Conservation (phyloP, 2,329 filamentous ascomycete genomes). For the Penicillium sp. region DNA sequence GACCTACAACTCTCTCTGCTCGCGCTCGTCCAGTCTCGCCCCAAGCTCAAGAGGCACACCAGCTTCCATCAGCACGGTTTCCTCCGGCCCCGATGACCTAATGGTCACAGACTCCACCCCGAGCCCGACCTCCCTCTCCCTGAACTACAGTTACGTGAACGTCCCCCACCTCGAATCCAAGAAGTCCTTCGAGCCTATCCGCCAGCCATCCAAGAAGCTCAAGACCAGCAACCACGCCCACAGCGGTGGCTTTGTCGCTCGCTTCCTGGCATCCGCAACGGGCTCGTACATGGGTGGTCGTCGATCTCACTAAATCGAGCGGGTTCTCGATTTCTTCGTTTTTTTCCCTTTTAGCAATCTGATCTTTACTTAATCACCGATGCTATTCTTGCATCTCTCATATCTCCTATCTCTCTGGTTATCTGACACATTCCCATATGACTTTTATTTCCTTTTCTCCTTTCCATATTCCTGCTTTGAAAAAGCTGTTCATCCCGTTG, state of each 20-base stretch:
- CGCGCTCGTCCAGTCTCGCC: conserved; percentile 44
- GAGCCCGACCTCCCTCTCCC: conserved; percentile 31
- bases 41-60: conserved; percentile 46
- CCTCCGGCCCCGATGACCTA: conserved; percentile 35
- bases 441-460: conserved; percentile 3
- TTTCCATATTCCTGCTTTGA: conserved; percentile 13
- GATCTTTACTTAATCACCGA: conserved; percentile 9
- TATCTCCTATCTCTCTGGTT: neutral
- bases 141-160: conserved; percentile 37
- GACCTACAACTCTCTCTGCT: conserved; percentile 41
- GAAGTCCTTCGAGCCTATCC: conserved; percentile 24
- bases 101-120: conserved; percentile 32
- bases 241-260: conserved; percentile 41
- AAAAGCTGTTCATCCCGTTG: conserved; percentile 16
- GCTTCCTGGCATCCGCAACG: conserved; percentile 44
- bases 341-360: neutral
- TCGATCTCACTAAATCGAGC: conserved; percentile 30
- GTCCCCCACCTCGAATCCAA: conserved; percentile 34
- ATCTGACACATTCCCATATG: neutral
- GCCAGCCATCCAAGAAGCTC: conserved; percentile 43
- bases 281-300: conserved; percentile 42
- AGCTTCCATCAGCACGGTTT: conserved; percentile 41
- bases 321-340: conserved; percentile 13
- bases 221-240: conserved; percentile 32
- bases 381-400: neutral